Percentiles rank a stretch among this genome's conserved stretches.
Conservation (phyloP, 2,329 filamentous ascomycete genomes). For the Fusarium euwallaceae region DNA sequence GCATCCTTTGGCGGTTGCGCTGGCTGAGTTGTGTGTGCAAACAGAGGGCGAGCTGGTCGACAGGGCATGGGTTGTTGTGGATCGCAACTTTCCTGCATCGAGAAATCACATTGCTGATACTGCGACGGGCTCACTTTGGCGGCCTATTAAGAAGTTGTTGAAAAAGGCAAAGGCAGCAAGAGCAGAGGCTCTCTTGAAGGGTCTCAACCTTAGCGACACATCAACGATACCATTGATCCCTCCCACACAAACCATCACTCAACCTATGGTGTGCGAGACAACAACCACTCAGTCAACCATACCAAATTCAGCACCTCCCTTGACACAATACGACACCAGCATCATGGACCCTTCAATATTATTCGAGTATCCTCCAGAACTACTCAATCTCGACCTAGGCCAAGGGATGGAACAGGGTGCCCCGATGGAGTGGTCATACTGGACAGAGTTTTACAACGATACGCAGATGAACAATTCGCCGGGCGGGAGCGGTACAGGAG, state of each 20-base stretch:
- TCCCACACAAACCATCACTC: slow-evolving; percentile 12
- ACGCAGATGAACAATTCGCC: slow-evolving; percentile 53
- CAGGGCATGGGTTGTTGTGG: slow-evolving; percentile 64
- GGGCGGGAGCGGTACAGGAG: slow-evolving; percentile 38
- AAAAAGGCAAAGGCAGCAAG: slow-evolving; percentile 61
- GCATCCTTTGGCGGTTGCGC: slow-evolving; percentile 66
- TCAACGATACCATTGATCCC: slow-evolving; percentile 13
- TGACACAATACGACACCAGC: slow-evolving; percentile 43
- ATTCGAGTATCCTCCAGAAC: slow-evolving; percentile 47
- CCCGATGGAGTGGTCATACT: slow-evolving; percentile 52
- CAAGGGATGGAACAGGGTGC: slow-evolving; percentile 37
- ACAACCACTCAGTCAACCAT: slow-evolving; percentile 3
- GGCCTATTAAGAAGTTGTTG: slow-evolving; percentile 66
- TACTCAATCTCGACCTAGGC: slow-evolving; percentile 43
- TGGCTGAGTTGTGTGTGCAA: slow-evolving; percentile 65
- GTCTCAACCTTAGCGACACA: slow-evolving; percentile 37
- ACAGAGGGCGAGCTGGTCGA: slow-evolving; percentile 60
- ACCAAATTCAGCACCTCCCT: slow-evolving; percentile 3
- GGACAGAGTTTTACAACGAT: slow-evolving; percentile 61
- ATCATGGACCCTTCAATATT: slow-evolving; percentile 49
- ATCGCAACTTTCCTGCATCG: slow-evolving; percentile 59
- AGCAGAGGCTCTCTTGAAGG: slow-evolving; percentile 48
- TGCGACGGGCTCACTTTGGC: slow-evolving; percentile 64
- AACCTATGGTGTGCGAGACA: slow-evolving; percentile 25
- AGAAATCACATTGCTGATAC: slow-evolving; percentile 63